Evolutionary conservation across 192 early-diverging fungal genomes (phyloP).

Genomic region (Haplosporangium gracile): DNA sequence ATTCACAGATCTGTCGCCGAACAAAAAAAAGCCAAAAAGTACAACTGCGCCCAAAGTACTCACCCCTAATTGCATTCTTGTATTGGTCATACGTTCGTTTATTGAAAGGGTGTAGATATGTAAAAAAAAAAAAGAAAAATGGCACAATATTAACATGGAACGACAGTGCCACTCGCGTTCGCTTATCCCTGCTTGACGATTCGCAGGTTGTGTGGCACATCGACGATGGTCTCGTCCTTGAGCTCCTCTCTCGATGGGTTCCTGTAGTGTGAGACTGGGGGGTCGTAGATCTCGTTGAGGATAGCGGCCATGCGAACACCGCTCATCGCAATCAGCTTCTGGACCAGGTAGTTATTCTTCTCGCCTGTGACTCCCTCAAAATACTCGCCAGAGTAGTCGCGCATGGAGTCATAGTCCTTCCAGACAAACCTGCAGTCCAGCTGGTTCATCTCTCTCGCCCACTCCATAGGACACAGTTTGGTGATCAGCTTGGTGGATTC

Average conservation of each 20-base stretch:
- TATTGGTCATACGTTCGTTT: not conserved
- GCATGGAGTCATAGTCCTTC: slow-evolving; percentile 46
- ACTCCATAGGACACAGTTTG: slow-evolving; percentile 52
- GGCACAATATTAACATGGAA: not conserved
- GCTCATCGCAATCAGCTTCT: slow-evolving; percentile 58
- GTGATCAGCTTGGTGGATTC: slow-evolving; percentile 16
- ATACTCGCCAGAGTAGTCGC: slow-evolving; percentile 49
- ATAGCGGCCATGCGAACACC: slow-evolving; percentile 60
- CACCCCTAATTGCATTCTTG: not conserved
- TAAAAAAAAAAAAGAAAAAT: not conserved
- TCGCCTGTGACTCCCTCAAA: slow-evolving; percentile 46
- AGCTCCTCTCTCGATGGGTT: not conserved
- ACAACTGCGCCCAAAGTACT: slow-evolving; percentile 3
- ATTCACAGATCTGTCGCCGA: not conserved
- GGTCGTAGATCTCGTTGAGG: slow-evolving; percentile 57
- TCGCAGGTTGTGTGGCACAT: not conserved
- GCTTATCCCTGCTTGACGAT: slow-evolving; percentile 12
- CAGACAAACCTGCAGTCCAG: slow-evolving; percentile 54
- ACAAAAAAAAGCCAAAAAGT: not conserved
- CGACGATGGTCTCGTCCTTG: too few species aligned
- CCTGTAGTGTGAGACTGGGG: not conserved
- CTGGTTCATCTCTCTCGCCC: slow-evolving; percentile 45
- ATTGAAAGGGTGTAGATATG: not conserved
- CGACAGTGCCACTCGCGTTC: not conserved
- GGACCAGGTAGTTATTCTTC: slow-evolving; percentile 31